Percentiles rank a stretch among this genome's conserved stretches.
Conservation (phyloP, 768 basidiomycete species). For the Hericium rajendrae region DNA sequence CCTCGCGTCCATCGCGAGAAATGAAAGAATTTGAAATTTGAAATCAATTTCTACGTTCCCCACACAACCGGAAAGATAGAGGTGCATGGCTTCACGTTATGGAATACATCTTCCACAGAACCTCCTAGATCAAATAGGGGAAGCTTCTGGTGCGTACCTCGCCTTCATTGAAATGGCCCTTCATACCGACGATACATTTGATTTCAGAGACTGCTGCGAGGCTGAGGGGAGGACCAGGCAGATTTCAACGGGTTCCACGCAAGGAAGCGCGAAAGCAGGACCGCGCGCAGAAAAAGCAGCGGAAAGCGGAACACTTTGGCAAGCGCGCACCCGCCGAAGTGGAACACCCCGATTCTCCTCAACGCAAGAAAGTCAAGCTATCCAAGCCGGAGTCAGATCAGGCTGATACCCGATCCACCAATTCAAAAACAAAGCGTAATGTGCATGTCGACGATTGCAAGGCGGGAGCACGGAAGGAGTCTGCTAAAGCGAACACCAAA, state of each 20-base stretch:
- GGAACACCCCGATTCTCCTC: constrained; percentile 37
- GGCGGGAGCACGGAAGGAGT: constrained; percentile 1
- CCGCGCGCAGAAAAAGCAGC: constrained; percentile 47
- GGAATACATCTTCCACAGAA: constrained; percentile 8
- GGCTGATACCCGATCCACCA: neutral
- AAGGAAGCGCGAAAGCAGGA: constrained; percentile 60
- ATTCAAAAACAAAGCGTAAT: neutral
- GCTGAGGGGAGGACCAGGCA: neutral
- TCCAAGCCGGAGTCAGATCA: neutral
- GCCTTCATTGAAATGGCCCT: neutral
- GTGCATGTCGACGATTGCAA: neutral
- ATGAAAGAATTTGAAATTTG: too few species aligned
- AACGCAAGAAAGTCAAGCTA: constrained; percentile 39
- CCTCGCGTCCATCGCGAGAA: too few species aligned
- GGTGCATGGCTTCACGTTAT: neutral
- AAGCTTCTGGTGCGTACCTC: constrained; percentile 1
- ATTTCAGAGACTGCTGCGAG: neutral
- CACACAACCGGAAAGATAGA: too few species aligned
- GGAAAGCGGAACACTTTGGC: constrained; percentile 49
- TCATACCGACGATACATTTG: neutral
- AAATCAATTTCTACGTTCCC: too few species aligned
- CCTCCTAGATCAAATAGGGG: constrained; percentile 7
- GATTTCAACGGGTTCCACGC: constrained; percentile 26
- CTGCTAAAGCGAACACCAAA: constrained; percentile 7
- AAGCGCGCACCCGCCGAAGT: constrained; percentile 26